Percentiles rank a stretch among this genome's conserved stretches.
Evolutionary conservation across 2,329 filamentous ascomycete species (phyloP).

Genomic region (Cordyceps javanica): DNA sequence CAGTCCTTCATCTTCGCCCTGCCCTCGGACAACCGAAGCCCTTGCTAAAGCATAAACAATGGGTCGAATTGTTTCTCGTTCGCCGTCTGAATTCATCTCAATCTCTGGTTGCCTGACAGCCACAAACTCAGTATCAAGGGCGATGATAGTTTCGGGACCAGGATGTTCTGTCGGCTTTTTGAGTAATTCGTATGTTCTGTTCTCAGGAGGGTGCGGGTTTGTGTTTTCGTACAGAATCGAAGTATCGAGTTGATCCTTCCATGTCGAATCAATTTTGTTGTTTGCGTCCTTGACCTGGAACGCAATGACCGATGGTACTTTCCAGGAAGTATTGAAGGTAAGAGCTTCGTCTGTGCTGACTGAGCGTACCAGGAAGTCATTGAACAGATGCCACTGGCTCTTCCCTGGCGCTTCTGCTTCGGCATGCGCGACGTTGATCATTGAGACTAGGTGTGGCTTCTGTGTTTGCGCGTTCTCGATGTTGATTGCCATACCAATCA

Average conservation of each 20-base stretch:
- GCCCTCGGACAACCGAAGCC: conserved; percentile 80
- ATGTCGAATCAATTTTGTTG: conserved; percentile 76
- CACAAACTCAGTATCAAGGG: conserved; percentile 95
- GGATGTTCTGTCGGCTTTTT: conserved; percentile 57
- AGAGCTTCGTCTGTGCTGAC: conserved; percentile 78
- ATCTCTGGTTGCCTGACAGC: conserved; percentile 89
- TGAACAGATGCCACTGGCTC: conserved; percentile 91
- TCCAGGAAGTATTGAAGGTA: conserved; percentile 87
- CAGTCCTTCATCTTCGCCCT: conserved; percentile 68
- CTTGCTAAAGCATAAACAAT: conserved; percentile 88
- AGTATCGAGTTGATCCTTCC: conserved; percentile 81
- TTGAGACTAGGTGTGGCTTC: conserved; percentile 84
- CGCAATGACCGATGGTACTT: conserved; percentile 78
- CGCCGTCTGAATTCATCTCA: conserved; percentile 91
- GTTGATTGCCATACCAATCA: conserved; percentile 84
- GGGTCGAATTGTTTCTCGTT: conserved; percentile 84
- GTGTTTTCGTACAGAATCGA: conserved; percentile 73
- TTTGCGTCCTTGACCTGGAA: conserved; percentile 79
- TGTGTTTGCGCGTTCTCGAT: conserved; percentile 81
- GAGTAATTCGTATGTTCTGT: conserved; percentile 55
- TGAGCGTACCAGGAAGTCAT: conserved; percentile 86
- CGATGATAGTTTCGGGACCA: conserved; percentile 67
- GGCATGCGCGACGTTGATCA: conserved; percentile 74
- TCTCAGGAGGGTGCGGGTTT: conserved; percentile 32
- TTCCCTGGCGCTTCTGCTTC: conserved; percentile 51